Evolutionary conservation across 768 basidiomycete species (phyloP), one percentile per base, ranked within the genome.

Genomic region (Lentinula lateritia): DNA sequence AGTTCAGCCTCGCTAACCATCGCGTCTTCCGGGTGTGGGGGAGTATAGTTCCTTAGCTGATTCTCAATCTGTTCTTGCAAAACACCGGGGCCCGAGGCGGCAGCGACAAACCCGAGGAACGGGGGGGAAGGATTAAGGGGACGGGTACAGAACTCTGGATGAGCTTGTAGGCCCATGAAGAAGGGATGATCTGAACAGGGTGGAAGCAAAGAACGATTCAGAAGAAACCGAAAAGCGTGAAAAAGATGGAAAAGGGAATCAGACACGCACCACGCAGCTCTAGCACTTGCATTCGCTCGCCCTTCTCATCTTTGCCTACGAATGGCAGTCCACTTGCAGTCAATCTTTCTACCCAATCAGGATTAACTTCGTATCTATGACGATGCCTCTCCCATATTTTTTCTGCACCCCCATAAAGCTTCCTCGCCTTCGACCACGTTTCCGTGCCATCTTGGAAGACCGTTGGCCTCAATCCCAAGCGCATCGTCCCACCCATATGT

Each of bases 401-500:
- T 23, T 79, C 82, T 1, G 80, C 81, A 16, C 89, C 89, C 13
- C 89, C 97, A 70, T 98, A 99, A 69, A 99, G 76, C 71, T 83
- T 83, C 36, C 94, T 81, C 23, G 83, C 76, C 63, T 84, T 85
- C 52, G 87, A 89, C 88, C 89, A 92, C 16, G 72, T 68, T 68
- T 89, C 88, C 1, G 86, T 87, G 12, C 77, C 81, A 8, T 79
- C 72, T 61, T 89, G 84, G 72, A 98, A 98, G 52, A 98, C 83
- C 2, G 96, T 99, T 3, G 96, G 94, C n/a, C 96, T 87, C 45
- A 98, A 80, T 23, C 97, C 97, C n/a, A 98, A 84, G 12, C 97
- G 89, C 97, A 99, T 99, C n/a, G 96, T 99, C 20, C 97, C 97
- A 56, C 97, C 97, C 86, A 98, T 93, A 65, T 98, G 95, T 12